A percentile compares a stretch with the other conserved stretches of the same genome.
phyloP scores from a whole-genome alignment of 2,329 filamentous ascomycete species.

The Cladorrhinum sp. region DNA sequence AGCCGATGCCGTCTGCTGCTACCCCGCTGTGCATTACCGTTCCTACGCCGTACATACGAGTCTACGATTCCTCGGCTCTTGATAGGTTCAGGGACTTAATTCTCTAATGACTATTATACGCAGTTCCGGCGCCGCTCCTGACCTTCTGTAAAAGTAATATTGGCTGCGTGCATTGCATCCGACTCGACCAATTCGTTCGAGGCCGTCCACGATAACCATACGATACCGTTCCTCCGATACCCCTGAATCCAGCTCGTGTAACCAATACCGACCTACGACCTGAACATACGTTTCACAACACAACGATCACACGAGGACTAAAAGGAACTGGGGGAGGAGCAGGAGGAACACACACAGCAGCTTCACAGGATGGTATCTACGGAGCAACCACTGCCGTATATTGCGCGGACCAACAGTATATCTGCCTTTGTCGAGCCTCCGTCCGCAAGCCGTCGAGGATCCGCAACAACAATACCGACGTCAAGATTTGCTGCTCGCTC shows the following conservation, averaged over 20 bases:
- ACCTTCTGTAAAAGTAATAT: background rate
- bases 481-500: conserved; percentile 57
- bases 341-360: background rate
- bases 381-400: conserved; percentile 5
- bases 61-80: background rate
- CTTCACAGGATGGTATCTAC: conserved; percentile 1
- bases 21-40: background rate
- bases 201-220: background rate
- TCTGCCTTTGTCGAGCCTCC: conserved; percentile 5
- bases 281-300: background rate
- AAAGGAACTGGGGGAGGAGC: background rate
- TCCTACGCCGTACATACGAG: background rate
- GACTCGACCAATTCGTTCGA: background rate
- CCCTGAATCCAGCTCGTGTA: background rate
- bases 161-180: background rate
- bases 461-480: conserved; percentile 62
- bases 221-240: background rate
- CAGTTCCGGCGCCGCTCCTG: background rate
- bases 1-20: background rate
- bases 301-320: background rate
- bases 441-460: conserved; percentile 47
- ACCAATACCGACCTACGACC: background rate
- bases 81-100: background rate
- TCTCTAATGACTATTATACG: background rate
- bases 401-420: conserved; percentile 3